Evolutionary conservation across 257 asterid genomes (phyloP), one percentile per base, ranked within the genome.

Genomic region (Ajuga chamaepitys): DNA sequence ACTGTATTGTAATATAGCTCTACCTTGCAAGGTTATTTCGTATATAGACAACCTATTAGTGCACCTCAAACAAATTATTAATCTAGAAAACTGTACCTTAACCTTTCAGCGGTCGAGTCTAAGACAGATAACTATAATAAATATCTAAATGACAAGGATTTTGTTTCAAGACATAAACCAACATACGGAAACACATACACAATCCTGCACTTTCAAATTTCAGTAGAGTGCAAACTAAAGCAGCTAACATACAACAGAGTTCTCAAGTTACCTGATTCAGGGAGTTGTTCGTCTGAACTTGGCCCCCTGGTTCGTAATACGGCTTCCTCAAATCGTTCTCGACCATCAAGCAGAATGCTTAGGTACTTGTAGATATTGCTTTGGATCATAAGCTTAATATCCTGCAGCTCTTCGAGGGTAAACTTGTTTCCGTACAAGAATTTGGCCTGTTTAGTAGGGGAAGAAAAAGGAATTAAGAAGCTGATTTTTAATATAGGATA

Each of bases 371-470:
- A 89, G 77, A 89, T 70, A 76, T 85, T 89, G 81, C 97, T 86
- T 74, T 89, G 97, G 74, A 89, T 89, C 95, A 89, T 89, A 57
- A 89, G 87, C 83, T 89, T 89, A 74, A 89, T 89, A 69, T 86
- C 94, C 80, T 85, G 94, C 65, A 81, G 75, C 58, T 89, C 97
- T 76, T 85, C 87, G 50, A 77, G 9, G 26, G 91, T 81, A 64
- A 86, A 86, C 64, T 77, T 89, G 85, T 78, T 83, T 30, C 94
- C 97, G 26, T 89, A 89, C 68, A 89, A 65, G 76, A 85, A 63
- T 75, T 89, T 89, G 57, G 97, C 95, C 95, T 89, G 86, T 60
- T 67, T 64, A 71, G 58, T 18, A 58, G 4, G 21, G 30, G 2
- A 2, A 48, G 41, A 62, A 20, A 42, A 70, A 47, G 11, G 18